phyloP scores from a whole-genome alignment of 441 rosid species.

The Capsella rubella region DNA sequence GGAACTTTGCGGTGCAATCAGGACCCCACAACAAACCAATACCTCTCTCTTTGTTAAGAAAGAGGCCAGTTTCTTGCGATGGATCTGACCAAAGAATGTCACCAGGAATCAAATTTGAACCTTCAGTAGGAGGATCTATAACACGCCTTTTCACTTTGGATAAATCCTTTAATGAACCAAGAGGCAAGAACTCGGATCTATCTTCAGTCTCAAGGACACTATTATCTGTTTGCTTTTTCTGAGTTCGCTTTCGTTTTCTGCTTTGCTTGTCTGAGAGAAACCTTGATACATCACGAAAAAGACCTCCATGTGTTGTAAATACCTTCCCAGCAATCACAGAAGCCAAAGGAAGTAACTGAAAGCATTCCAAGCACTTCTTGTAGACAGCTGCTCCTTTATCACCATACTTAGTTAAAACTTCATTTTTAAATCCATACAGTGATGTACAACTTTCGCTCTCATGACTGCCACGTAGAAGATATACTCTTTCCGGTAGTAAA shows the following conservation, averaged over 20 bases:
- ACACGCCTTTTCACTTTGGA: conserved; percentile 43
- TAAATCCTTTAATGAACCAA: conserved; percentile 47
- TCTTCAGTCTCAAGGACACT: conserved; percentile 31
- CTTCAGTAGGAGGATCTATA: conserved; percentile 41
- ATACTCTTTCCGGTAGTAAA: conserved; percentile 42
- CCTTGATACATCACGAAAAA: conserved; percentile 42
- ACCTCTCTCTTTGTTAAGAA: conserved; percentile 44
- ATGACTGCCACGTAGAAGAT: conserved; percentile 46
- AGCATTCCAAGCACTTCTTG: conserved; percentile 47
- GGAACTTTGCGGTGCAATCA: conserved; percentile 47
- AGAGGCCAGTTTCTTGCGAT: conserved; percentile 33
- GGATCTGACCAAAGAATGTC: conserved; percentile 51
- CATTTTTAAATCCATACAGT: conserved; percentile 45
- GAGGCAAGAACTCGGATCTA: conserved; percentile 25
- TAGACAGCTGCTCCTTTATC: conserved; percentile 46
- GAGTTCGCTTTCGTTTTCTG: conserved; percentile 45
- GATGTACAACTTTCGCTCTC: conserved; percentile 45
- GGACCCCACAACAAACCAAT: conserved; percentile 51
- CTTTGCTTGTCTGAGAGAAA: conserved; percentile 43
- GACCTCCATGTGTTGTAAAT: conserved; percentile 49
- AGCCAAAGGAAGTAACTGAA: conserved; percentile 47
- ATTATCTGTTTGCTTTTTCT: conserved; percentile 39
- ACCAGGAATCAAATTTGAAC: conserved; percentile 47
- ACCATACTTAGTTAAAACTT: conserved; percentile 45
- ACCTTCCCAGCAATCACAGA: conserved; percentile 47